Base-by-base conservation (phyloP, 345 rosid species). In the Hevea brasiliensis region DNA sequence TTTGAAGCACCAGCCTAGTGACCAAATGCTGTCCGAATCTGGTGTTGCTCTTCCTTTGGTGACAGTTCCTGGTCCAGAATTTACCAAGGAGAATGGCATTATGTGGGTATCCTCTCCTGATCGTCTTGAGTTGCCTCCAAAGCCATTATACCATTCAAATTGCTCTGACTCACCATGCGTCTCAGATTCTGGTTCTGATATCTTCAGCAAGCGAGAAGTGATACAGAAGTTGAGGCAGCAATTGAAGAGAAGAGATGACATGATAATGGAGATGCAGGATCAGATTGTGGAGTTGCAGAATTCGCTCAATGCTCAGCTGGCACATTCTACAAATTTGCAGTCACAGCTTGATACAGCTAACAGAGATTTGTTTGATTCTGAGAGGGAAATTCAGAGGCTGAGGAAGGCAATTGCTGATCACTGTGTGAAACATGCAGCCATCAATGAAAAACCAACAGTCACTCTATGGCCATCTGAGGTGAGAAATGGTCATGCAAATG, bases 181-280 rank as follows among this genome's bases (percentile, higher is more conserved):
- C 74, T 95, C 98, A 55, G 99, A 92, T 77, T 89, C 97, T 9
- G 98, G 99, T n/a, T 95, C 99, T 54, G 98, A 95, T 77, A 88
- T 92, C 61, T 91, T 90, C 81, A 91, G 89, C 87, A 95, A 91
- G 70, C 84, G 94, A 65, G 99, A 95, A 84, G 98, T 95, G 68
- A 88, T 95, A 76, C 91, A 91, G 77, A 95, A 95, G 81, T 83
- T 95, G 53, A 84, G 99, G 81, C 99, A 92, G 67, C 98, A 95
- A 72, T 67, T 95, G 75, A 91, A 92, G 89, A 90, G 97, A 82
- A 87, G 98, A 64, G 99, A 95, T 35, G 97, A 92, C 61, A 89
- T 95, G 99, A 79, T 89, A 63, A 77, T 95, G 55, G 99, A 92
- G 85, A 95, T 95, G 99, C 98, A 95, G 79, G 99, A 92, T 71